Percentiles rank a stretch among this genome's conserved stretches.
Evolutionary conservation across 2,329 filamentous ascomycete genomes (phyloP).

Genomic region (Ilyonectria destructans): DNA sequence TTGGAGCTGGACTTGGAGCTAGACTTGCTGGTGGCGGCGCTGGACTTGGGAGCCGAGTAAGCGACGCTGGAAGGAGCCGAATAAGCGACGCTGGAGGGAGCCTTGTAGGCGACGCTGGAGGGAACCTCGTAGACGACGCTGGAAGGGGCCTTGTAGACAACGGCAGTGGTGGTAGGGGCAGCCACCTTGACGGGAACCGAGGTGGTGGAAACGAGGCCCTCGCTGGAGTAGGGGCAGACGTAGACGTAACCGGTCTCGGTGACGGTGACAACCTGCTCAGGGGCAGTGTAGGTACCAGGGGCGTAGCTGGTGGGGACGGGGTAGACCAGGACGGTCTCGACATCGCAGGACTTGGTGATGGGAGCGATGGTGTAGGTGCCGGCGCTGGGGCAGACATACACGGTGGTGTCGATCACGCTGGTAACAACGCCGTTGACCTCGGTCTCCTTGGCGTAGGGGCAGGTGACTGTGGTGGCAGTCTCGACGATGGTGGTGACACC

Average conservation of each 20-base stretch:
- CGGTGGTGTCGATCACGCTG: slow-evolving; percentile 79
- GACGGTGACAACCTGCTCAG: slow-evolving; percentile 77
- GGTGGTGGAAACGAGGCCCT: slow-evolving; percentile 53
- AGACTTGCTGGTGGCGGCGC: slow-evolving; percentile 41
- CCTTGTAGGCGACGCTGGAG: slow-evolving; percentile 33
- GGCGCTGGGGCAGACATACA: slow-evolving; percentile 80
- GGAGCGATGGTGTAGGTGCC: slow-evolving; percentile 85
- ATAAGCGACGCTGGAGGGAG: slow-evolving; percentile 31
- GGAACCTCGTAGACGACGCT: slow-evolving; percentile 33
- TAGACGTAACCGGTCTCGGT: slow-evolving; percentile 79
- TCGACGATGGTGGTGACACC: slow-evolving; percentile 81
- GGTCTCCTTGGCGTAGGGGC: slow-evolving; percentile 78
- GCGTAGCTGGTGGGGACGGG: slow-evolving; percentile 76
- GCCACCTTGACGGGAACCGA: background rate
- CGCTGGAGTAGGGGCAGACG: slow-evolving; percentile 78
- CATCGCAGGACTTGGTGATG: slow-evolving; percentile 73
- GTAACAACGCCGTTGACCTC: slow-evolving; percentile 73
- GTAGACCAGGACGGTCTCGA: slow-evolving; percentile 73
- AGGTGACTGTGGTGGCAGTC: slow-evolving; percentile 77
- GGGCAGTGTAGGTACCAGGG: slow-evolving; percentile 82
- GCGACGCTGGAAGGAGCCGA: slow-evolving; percentile 33
- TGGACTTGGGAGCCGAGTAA: slow-evolving; percentile 33
- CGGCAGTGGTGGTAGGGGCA: background rate
- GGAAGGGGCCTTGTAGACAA: slow-evolving; percentile 35
- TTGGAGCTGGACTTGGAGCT: slow-evolving; percentile 33